Percentiles rank a stretch among this genome's conserved stretches.
Evolutionary conservation across 305 asterid genomes (phyloP).

Genomic region (Fraxinus dipetala): DNA sequence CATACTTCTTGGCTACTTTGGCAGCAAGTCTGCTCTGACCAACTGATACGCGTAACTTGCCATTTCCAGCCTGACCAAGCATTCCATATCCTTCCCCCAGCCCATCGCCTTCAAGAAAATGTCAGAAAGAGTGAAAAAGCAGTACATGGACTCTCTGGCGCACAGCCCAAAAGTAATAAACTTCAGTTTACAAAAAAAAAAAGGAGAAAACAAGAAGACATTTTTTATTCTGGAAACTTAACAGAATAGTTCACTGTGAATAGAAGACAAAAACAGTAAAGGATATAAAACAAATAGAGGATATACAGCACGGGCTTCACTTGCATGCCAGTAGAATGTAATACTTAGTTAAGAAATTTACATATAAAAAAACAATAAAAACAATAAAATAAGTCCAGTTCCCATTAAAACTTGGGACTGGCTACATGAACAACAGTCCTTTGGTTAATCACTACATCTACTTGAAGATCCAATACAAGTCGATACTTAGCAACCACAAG

Average conservation of each 20-base stretch:
- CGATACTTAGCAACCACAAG: not conserved
- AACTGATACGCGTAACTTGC: conserved; percentile 80
- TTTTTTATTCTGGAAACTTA: not conserved
- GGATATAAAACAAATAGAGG: not conserved
- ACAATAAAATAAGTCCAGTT: not conserved
- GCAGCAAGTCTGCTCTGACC: conserved; percentile 82
- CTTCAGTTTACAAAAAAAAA: not conserved
- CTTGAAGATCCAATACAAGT: not conserved
- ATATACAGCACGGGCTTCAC: not conserved
- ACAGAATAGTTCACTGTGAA: not conserved
- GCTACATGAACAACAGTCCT: not conserved
- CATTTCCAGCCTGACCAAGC: conserved; percentile 98
- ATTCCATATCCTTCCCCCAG: conserved; percentile 98
- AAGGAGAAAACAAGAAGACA: not conserved
- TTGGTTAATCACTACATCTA: not conserved
- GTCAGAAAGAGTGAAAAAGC: not conserved
- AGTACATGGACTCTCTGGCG: not conserved
- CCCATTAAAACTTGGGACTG: not conserved
- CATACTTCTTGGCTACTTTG: conserved; percentile 84
- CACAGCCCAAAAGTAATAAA: not conserved
- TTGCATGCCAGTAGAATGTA: not conserved
- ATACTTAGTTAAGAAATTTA: not conserved
- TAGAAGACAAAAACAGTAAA: not conserved
- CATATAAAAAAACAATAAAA: not conserved
- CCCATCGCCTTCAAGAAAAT: conserved; percentile 72